Base-by-base conservation (phyloP, 148 eudicot species). In the Fallopia convolvulus region DNA sequence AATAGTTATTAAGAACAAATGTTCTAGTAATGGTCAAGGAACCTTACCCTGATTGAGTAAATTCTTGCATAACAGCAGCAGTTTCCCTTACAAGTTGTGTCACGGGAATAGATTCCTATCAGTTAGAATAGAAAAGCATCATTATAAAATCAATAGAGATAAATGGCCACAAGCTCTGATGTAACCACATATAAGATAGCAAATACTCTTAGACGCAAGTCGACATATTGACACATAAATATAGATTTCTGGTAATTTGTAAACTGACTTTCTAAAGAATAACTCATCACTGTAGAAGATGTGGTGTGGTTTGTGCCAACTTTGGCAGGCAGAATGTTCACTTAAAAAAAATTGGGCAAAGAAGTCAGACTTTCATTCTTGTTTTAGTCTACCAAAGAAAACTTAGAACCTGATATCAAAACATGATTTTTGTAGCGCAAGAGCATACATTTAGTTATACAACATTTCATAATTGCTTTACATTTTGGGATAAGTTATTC, bases 41-140 rank as follows among this genome's bases (percentile, higher is more conserved):
- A 63, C 1, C 81, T 80, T 90, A 95, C 99, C 99, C 99, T 48
- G 99, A 95, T 79, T 95, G 99, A 77, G 99, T 95, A 80, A 95
- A 95, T 80, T 95, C 99, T 80, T 95, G 99, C 99, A 92, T 95
- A 79, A 95, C 99, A 70, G 99, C 90, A 12, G 99, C 99, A 53
- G 99, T 95, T 88, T 95, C 99, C 84, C 99, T 87, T 30, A 95
- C 99, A 83, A 95, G 92, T 79, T 91, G 99, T 60, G 99, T 92
- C 8, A 95, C 99, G 7, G 97, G 99, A 79, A 95, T 95, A 17
- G 91, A 84, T 86, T 95, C 99, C 99, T 95, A 80, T 72, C 79
- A 44, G 49, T 58, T 41, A 36, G 55, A 55, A 60, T 71, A 71
- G 30, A 8, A 46, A 56, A 8, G 36, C 26, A 71, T 71, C 6